phyloP scores from a whole-genome alignment of 805 yeast genomes.

The Candida maesae region DNA sequence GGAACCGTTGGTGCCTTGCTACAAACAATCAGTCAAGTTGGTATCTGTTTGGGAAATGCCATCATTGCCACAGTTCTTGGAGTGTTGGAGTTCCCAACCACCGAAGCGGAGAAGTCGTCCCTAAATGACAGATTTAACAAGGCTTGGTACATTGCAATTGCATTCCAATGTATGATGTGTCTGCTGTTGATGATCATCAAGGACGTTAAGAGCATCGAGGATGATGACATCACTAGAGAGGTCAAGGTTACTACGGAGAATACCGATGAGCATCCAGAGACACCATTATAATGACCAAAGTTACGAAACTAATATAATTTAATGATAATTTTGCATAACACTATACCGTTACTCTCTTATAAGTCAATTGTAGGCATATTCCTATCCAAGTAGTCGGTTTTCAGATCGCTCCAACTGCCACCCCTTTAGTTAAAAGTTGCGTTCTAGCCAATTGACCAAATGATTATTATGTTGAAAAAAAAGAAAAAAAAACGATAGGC shows the following conservation, averaged over 20 bases:
- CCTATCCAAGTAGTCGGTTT: too few species aligned
- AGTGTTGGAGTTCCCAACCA: neutral
- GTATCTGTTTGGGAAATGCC: conserved; percentile 1
- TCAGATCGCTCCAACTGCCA: too few species aligned
- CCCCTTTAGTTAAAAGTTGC: too few species aligned
- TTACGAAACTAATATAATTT: too few species aligned
- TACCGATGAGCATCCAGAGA: too few species aligned
- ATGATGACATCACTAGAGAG: neutral
- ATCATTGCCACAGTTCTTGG: neutral
- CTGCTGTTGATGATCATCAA: neutral
- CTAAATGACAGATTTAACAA: neutral
- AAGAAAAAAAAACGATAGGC: too few species aligned
- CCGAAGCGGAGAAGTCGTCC: neutral
- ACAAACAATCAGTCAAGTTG: conserved; percentile 23
- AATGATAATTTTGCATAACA: too few species aligned
- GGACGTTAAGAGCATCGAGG: neutral
- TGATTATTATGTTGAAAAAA: too few species aligned
- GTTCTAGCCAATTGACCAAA: too few species aligned
- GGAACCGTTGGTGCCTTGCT: conserved; percentile 38
- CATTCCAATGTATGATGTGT: neutral
- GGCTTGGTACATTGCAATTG: neutral
- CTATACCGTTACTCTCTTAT: too few species aligned
- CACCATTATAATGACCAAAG: too few species aligned
- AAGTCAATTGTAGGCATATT: too few species aligned
- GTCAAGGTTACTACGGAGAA: neutral